phyloP scores from a whole-genome alignment of 2,329 filamentous ascomycete species.

The Lasiodiplodia sp. region DNA sequence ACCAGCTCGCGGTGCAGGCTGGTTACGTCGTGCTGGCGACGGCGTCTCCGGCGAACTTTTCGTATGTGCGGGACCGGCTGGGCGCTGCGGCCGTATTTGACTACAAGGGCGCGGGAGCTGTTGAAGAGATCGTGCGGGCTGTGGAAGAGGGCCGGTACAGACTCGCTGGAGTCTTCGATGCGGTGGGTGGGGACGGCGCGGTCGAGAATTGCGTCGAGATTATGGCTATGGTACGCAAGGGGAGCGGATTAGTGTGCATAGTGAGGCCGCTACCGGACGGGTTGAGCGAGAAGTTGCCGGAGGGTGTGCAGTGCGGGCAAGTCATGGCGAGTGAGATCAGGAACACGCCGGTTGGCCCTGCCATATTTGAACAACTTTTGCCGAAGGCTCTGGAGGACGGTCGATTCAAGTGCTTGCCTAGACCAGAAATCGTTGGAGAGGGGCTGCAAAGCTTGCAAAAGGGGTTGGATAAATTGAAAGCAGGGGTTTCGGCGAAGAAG shows the following conservation, averaged over 20 bases:
- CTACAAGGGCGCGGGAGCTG: conserved; percentile 42
- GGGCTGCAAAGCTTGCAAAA: conserved; percentile 39
- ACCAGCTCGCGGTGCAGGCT: conserved; percentile 45
- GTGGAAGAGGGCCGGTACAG: conserved; percentile 41
- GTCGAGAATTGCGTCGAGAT: background rate
- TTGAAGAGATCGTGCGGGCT: conserved; percentile 46
- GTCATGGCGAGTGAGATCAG: background rate
- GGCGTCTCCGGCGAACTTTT: conserved; percentile 42
- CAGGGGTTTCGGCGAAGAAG: conserved; percentile 49
- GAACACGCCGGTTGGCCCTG: conserved; percentile 41
- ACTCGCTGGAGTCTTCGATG: conserved; percentile 49
- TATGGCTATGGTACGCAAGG: background rate
- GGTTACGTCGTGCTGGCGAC: conserved; percentile 44
- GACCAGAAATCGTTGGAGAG: conserved; percentile 39
- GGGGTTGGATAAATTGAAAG: conserved; percentile 36
- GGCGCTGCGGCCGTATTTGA: conserved; percentile 43
- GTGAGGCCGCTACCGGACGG: background rate
- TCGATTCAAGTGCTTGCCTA: conserved; percentile 40
- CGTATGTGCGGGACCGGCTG: conserved; percentile 38
- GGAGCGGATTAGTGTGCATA: background rate
- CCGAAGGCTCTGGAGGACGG: conserved; percentile 42
- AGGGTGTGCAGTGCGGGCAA: background rate
- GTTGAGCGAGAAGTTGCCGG: background rate
- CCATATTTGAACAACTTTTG: conserved; percentile 43
- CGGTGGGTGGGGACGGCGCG: conserved; percentile 32